Conservation (phyloP, 1,284 basidiomycete species). For the Melampsora americana region DNA sequence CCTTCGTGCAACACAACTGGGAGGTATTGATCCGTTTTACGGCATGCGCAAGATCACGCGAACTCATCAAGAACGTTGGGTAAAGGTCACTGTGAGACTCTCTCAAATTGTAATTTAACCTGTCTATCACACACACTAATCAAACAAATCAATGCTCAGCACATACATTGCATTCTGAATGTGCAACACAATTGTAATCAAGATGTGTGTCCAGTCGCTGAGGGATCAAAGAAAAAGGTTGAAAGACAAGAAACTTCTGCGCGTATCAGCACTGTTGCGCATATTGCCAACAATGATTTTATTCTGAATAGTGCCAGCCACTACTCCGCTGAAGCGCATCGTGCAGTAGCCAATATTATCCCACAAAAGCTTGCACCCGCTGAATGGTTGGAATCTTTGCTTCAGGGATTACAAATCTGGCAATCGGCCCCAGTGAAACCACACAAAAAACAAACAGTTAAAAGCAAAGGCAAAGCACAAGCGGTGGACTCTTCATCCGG, state of each 20-base stretch:
- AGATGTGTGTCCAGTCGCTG: no score
- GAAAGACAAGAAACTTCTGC: no score
- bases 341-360: background rate
- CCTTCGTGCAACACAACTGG: background rate
- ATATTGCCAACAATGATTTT: background rate
- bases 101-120: background rate
- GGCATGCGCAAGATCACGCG: background rate
- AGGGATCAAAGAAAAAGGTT: no score
- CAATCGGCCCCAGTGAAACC: no score
- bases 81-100: background rate
- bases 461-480: no score
- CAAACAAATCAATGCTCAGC: background rate
- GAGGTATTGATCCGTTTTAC: background rate
- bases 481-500: no score
- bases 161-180: background rate
- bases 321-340: background rate
- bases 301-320: background rate
- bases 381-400: no score
- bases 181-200: background rate
- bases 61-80: background rate
- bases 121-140: background rate
- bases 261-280: no score
- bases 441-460: no score
- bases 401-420: no score
- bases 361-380: no score